Base-by-base conservation (phyloP, 352 stramenopile species). In the Globisporangium yorkense region DNA sequence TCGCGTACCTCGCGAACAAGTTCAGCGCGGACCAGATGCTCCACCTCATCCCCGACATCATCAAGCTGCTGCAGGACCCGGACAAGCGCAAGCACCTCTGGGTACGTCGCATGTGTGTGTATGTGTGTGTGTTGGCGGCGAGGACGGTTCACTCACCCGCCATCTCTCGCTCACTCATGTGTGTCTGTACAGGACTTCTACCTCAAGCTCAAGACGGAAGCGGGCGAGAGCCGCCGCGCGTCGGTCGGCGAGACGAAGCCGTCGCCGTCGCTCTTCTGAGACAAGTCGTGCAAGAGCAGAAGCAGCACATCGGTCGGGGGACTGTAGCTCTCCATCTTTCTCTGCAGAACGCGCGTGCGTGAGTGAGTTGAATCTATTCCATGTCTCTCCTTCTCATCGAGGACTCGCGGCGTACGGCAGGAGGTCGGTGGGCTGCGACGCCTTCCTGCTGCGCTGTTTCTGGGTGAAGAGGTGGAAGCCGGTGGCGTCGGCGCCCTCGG, bases 51-150 rank as follows among this genome's bases (percentile, higher is more conserved):
- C 81, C 84, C 46, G 84, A 94, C 59, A 72, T 94, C 33, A 84
- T 91, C 68, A 87, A 88, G 71, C 75, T 94, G 18, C 66, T 94
- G 49, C 81, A 92, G 64, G 84, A 94, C 67, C 68, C 73, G 52
- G 68, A 87, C 57, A 94, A 94, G 81, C 75, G 84, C 57, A 88
- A 90, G 73, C 77, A 78, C 62, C 72, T 94, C 43, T 94, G 84
- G 84, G 83, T 91, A 69, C 46, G 77, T 84, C 21, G 20, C 61
- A 0, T 55, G 4, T 47, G 24, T 27, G 24, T 27, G 24, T 27
- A 27, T 27, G 9, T 46, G 16, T 50, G 33, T 41, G 16, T 29
- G 15, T 31, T 15, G 53, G 51, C n/a, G 29, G 9, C 52, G 16
- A 9, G 44, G 35, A 15, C 8, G 9, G 33, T 65, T n/a, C 5